Evolutionary conservation across 2,329 filamentous ascomycete genomes (phyloP).

Genomic region (Huntiella abstrusa): DNA sequence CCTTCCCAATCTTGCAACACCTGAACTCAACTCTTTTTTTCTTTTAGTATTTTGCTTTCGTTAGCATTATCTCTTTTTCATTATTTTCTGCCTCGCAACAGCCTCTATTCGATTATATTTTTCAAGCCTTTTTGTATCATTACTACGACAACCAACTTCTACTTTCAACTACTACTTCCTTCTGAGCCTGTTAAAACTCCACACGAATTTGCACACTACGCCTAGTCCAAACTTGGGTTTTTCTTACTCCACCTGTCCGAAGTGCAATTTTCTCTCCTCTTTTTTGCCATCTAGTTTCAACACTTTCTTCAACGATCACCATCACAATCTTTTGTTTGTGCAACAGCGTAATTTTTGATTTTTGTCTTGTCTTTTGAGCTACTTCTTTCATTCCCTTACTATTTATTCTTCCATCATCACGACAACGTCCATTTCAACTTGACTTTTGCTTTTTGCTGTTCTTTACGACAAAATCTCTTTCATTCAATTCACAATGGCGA

Average conservation of each 20-base stretch:
- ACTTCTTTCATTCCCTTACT: background rate
- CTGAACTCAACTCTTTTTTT: background rate
- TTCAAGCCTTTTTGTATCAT: too few relatives aligned
- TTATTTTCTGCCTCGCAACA: too few relatives aligned
- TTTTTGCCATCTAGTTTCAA: too few relatives aligned
- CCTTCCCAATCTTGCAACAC: background rate
- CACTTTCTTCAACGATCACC: background rate
- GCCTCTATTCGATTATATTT: too few relatives aligned
- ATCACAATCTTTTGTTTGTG: background rate
- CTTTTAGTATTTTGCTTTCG: background rate
- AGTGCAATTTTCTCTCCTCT: background rate
- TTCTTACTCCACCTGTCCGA: background rate
- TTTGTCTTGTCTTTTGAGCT: background rate
- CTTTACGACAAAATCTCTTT: slow-evolving; percentile 10
- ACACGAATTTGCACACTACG: too few relatives aligned
- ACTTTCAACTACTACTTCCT: too few relatives aligned
- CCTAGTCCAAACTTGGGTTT: too few relatives aligned
- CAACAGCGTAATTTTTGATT: background rate
- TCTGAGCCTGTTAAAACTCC: too few relatives aligned
- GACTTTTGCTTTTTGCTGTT: background rate
- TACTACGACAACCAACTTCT: too few relatives aligned
- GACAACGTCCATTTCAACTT: background rate
- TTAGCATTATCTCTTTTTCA: too few relatives aligned
- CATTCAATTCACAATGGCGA: slow-evolving; percentile 32
- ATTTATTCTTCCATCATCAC: background rate